These are phyloP conservation scores for Coemansia sp. DNA, from an alignment of 371 early-diverging fungal genomes.

Conservation along the genomic window DNA sequence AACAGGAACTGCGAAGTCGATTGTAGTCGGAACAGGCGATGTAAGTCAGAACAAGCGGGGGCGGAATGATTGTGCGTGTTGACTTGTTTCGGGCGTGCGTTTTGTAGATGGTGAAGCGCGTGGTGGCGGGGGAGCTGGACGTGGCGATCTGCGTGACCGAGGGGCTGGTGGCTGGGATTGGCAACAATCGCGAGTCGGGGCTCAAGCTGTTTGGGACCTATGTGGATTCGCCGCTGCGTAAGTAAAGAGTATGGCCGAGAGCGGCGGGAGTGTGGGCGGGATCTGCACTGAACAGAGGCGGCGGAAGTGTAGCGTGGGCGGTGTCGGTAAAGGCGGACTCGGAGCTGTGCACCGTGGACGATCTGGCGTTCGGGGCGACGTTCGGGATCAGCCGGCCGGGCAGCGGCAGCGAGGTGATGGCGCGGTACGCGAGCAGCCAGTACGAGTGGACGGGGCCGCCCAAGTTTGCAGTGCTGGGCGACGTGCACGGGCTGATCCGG, in stretches of 20 bases:
- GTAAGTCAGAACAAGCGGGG: slow-evolving; percentile 43
- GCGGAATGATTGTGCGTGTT: not conserved
- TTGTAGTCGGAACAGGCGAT: slow-evolving; percentile 64
- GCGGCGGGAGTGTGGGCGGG: no score
- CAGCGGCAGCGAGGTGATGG: slow-evolving; percentile 84
- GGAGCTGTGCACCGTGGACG: slow-evolving; percentile 56
- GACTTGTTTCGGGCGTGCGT: no score
- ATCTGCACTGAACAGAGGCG: no score
- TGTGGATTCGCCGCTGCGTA: slow-evolving; percentile 73
- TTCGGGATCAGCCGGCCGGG: slow-evolving; percentile 78
- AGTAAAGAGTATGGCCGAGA: slow-evolving; percentile 22
- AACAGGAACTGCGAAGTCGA: not conserved
- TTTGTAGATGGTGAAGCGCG: slow-evolving; percentile 71
- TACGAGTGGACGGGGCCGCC: slow-evolving; percentile 63
- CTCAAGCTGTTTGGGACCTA: slow-evolving; percentile 73
- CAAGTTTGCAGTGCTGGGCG: slow-evolving; percentile 63
- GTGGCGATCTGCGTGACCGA: slow-evolving; percentile 84
- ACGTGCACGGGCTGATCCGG: slow-evolving; percentile 73
- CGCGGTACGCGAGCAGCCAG: slow-evolving; percentile 70
- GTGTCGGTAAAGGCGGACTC: slow-evolving; percentile 61
- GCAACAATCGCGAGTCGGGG: slow-evolving; percentile 59
- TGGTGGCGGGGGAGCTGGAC: slow-evolving; percentile 69
- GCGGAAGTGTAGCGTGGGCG: slow-evolving; percentile 70
- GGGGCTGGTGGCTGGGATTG: slow-evolving; percentile 75
- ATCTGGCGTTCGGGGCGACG: slow-evolving; percentile 57